phyloP scores from a whole-genome alignment of 108 stramenopile species.

The Skeletonema costatum region DNA sequence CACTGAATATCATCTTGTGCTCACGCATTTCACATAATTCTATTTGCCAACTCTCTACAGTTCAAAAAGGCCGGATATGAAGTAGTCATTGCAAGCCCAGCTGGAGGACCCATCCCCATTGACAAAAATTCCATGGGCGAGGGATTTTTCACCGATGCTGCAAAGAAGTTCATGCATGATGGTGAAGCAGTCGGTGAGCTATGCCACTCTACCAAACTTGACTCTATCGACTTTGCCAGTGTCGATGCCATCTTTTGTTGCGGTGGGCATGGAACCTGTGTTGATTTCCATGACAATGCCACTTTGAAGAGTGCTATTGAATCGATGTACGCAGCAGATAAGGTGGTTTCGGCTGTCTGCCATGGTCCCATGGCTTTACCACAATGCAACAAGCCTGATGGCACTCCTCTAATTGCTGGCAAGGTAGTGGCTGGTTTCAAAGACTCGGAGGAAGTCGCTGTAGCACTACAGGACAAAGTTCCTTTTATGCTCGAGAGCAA shows the following conservation, averaged over 20 bases:
- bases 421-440: slow-evolving; percentile 76
- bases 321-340: slow-evolving; percentile 55
- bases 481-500: slow-evolving; percentile 74
- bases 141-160: slow-evolving; percentile 58
- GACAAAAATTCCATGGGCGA: slow-evolving; percentile 53
- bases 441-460: slow-evolving; percentile 76
- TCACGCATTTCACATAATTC: background rate
- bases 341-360: slow-evolving; percentile 75
- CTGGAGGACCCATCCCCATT: slow-evolving; percentile 76
- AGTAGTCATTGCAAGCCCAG: slow-evolving; percentile 56
- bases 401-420: slow-evolving; percentile 66
- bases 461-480: slow-evolving; percentile 54
- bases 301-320: slow-evolving; percentile 66
- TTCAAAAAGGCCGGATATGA: slow-evolving; percentile 71
- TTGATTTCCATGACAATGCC: slow-evolving; percentile 62
- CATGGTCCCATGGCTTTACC: slow-evolving; percentile 77
- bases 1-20: too few relatives aligned
- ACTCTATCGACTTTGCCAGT: slow-evolving; percentile 46
- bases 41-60: background rate
- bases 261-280: slow-evolving; percentile 79
- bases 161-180: slow-evolving; percentile 83
- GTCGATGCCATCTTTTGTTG: slow-evolving; percentile 70
- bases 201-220: slow-evolving; percentile 53
- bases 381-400: slow-evolving; percentile 65
- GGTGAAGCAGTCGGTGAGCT: slow-evolving; percentile 60